Base-by-base conservation (phyloP, 2,329 filamentous ascomycete genomes). In the Colletotrichum cuscutae region DNA sequence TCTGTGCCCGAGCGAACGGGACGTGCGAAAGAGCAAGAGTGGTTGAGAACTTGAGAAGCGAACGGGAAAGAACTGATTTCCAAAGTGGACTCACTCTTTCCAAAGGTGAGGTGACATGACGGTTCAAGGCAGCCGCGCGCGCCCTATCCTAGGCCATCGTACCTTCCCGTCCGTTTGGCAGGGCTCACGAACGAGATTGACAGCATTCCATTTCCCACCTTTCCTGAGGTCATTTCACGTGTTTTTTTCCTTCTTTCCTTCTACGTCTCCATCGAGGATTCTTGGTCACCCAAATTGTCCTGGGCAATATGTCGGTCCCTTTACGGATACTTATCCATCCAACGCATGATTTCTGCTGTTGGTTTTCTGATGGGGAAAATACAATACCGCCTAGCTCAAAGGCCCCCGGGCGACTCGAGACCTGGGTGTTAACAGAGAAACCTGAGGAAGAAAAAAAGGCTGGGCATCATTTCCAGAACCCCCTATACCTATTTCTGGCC, bases 131-230 rank as follows among this genome's bases (percentile, higher is more conserved):
- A 8, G 49, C 13, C 22, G 28, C 62, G 26, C 37, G 15, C 46
- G 52, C 61, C 12, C 26, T 46, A 26, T 30, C 7, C 28, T 11
- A 62, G 19, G 13, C 13, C 6, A 42, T 42, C 26, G 11, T 13
- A 32, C 62, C 22, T 58, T 49, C 35, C 62, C 22, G 49, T 49
- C 35, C 57, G 35, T 46, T 28, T 42, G 49, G 46, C 53, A 56
- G 59, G 60, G 42, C 19, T 66, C 57, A 26, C 24, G 52, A 13
- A 22, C n/a, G 54, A 60, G 22, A 72, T 72, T 70, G 65, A 52
- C 59, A 69, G 66, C 70, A 72, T 72, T 72, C 70, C 66, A 65
- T 54, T 70, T 72, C 42, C 53, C 65, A 65, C 46, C 42, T 60
- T 65, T 64, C 30, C 24, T 30, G n/a, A 59, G 24, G 42, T 54